These are phyloP conservation scores for Euclidium syriacum DNA, from an alignment of 345 rosid species.

Conservation along the genomic window DNA sequence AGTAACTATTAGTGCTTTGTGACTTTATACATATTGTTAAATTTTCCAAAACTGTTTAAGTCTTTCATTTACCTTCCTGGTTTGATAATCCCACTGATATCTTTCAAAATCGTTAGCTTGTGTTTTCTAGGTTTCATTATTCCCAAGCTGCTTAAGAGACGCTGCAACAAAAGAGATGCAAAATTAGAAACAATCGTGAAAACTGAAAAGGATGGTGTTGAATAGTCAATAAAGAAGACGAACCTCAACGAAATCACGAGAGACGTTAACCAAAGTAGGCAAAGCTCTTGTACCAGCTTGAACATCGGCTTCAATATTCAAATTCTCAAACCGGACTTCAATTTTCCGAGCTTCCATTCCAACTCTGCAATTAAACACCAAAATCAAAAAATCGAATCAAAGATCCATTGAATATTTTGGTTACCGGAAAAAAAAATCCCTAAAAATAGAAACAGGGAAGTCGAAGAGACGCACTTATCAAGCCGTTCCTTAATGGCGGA, in stretches of 20 bases:
- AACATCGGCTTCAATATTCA: slow-evolving; percentile 55
- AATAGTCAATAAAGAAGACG: background rate
- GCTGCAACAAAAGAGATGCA: slow-evolving; percentile 31
- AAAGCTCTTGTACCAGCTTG: slow-evolving; percentile 76
- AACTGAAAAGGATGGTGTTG: background rate
- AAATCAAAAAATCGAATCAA: background rate
- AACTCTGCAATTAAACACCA: slow-evolving; percentile 36
- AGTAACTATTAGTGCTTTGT: background rate
- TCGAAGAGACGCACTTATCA: slow-evolving; percentile 39
- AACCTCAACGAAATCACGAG: slow-evolving; percentile 68
- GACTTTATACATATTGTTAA: background rate
- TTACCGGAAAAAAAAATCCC: background rate
- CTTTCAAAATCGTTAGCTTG: slow-evolving; percentile 49
- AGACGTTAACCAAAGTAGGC: slow-evolving; percentile 68
- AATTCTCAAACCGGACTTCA: slow-evolving; percentile 66
- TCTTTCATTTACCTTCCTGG: slow-evolving; percentile 59
- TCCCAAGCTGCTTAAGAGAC: slow-evolving; percentile 33
- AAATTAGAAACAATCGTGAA: background rate
- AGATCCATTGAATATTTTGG: background rate
- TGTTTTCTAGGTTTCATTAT: slow-evolving; percentile 45
- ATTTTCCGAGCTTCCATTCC: slow-evolving; percentile 70
- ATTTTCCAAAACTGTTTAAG: background rate
- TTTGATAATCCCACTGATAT: slow-evolving; percentile 56
- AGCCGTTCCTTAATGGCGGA: slow-evolving; percentile 73
- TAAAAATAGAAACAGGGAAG: background rate